Evolutionary conservation across 208 protist species (phyloP).

Genomic region (Crithidia fasciculata): DNA sequence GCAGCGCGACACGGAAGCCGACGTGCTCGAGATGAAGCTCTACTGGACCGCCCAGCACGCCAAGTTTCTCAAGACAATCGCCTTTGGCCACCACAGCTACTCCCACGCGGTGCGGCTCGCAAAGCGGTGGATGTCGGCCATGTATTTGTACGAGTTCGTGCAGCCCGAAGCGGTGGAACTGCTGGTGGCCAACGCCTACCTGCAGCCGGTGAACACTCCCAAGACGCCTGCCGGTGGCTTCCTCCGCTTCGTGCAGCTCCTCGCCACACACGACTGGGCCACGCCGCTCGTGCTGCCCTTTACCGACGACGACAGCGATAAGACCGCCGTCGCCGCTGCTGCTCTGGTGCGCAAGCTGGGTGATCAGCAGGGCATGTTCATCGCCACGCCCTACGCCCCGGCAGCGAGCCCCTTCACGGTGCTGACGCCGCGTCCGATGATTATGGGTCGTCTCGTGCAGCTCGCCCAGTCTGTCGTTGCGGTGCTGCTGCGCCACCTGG

Average conservation of each 20-base stretch:
- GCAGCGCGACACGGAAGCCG: constrained; percentile 69
- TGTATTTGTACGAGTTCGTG: constrained; percentile 83
- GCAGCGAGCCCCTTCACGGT: constrained; percentile 81
- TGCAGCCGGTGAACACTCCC: constrained; percentile 42
- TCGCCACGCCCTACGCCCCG: constrained; percentile 80
- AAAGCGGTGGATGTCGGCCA: constrained; percentile 83
- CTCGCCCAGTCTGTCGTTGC: constrained; percentile 62
- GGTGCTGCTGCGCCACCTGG: constrained; percentile 53
- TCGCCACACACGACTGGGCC: constrained; percentile 80
- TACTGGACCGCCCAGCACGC: constrained; percentile 88
- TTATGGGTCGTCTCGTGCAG: constrained; percentile 83
- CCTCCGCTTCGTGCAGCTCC: constrained; percentile 76
- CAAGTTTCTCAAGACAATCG: constrained; percentile 77
- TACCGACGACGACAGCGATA: constrained; percentile 49
- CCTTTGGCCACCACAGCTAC: constrained; percentile 81
- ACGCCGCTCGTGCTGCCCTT: constrained; percentile 79
- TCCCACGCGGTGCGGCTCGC: constrained; percentile 72
- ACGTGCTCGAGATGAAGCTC: constrained; percentile 82
- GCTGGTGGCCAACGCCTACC: constrained; percentile 81
- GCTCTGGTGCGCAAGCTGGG: constrained; percentile 54
- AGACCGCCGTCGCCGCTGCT: constrained; percentile 48
- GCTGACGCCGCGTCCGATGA: constrained; percentile 78
- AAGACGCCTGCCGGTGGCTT: constrained; percentile 80
- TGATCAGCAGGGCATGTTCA: constrained; percentile 83
- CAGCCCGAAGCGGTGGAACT: constrained; percentile 85